Base-by-base conservation (phyloP, 2,329 filamentous ascomycete genomes). In the Cercospora nicotianae region DNA sequence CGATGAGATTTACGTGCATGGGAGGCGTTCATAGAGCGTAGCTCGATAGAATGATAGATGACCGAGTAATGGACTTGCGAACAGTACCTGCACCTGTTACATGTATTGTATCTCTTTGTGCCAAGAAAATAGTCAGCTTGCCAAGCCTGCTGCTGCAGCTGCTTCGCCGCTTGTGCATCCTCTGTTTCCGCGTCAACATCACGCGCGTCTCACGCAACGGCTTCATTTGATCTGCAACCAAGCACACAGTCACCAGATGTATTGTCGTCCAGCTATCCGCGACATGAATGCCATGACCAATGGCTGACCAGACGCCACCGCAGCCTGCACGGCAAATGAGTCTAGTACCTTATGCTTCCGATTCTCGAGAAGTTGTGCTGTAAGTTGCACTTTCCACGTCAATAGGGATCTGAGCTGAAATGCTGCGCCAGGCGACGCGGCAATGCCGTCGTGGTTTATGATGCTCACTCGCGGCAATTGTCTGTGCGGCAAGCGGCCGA, bases 371-470 rank as follows among this genome's bases (percentile, higher is more conserved):
- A 77, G 88, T 95, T 73, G 91, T 94, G 45, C 84, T 95, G 91
- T 94, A 86, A 76, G 91, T 86, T 74, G 31, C 28, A 39, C 7
- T 6, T 26, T 31, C n/a, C 20, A 36, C 60, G 28, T n/a, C 7
- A 3, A 10, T 31, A 39, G 33, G 31, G 28, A 59, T 5, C 60
- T 28, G 72, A 58, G 48, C 68, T 67, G 33, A 71, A 48, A 3
- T n/a, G 5, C 2, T 10, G 7, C 10, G 36, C 10, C 31, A 98
- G 95, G 63, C 95, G 94, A 70, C 93, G 97, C 79, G 91, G 92
- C 77, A 93, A 97, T 81, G 91, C 94, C 23, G 89, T 99, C 66
- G 95, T 99, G 55, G 89, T 98, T 42, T 94, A 92, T 76, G 94
- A 99, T 81, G 91, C 89, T 58, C 85, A 88, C 31, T 97, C 94